A percentile compares a stretch with the other conserved stretches of the same genome.
These are phyloP conservation scores for Hygrophoropsis aurantiaca DNA, from an alignment of 768 basidiomycete species.

Conservation along the genomic window DNA sequence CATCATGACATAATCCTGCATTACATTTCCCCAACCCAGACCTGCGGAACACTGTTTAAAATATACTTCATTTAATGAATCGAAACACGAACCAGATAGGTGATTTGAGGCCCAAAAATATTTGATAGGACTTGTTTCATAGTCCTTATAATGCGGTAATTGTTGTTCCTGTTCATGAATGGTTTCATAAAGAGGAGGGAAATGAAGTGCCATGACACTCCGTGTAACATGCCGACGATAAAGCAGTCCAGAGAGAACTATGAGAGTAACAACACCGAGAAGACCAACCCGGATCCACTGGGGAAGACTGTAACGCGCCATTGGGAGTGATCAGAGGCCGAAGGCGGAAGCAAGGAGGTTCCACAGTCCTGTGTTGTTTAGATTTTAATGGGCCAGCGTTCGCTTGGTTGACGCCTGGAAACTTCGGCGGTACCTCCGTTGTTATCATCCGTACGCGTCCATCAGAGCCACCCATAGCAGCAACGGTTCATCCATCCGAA, in stretches of 20 bases:
- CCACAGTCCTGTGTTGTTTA: too few species aligned
- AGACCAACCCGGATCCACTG: too few species aligned
- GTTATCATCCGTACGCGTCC: too few species aligned
- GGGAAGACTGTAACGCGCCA: too few species aligned
- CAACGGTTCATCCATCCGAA: too few species aligned
- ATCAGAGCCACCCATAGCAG: too few species aligned
- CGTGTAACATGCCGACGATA: neutral
- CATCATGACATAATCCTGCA: constrained; percentile 41
- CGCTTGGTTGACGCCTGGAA: too few species aligned
- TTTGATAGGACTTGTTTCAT: constrained; percentile 30
- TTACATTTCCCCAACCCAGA: constrained; percentile 40
- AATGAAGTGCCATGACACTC: neutral
- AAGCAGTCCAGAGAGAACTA: neutral
- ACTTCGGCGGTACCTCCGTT: too few species aligned
- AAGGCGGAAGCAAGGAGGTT: too few species aligned
- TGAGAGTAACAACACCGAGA: neutral
- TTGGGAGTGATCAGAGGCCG: too few species aligned
- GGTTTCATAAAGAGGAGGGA: constrained; percentile 43
- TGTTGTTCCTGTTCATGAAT: constrained; percentile 37
- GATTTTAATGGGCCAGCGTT: too few species aligned
- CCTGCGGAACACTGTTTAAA: constrained; percentile 16
- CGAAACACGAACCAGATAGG: constrained; percentile 31
- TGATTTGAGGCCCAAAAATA: constrained; percentile 53
- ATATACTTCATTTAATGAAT: neutral
- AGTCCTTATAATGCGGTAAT: constrained; percentile 41